phyloP scores from a whole-genome alignment of 768 basidiomycete genomes.

The Russula foetens region DNA sequence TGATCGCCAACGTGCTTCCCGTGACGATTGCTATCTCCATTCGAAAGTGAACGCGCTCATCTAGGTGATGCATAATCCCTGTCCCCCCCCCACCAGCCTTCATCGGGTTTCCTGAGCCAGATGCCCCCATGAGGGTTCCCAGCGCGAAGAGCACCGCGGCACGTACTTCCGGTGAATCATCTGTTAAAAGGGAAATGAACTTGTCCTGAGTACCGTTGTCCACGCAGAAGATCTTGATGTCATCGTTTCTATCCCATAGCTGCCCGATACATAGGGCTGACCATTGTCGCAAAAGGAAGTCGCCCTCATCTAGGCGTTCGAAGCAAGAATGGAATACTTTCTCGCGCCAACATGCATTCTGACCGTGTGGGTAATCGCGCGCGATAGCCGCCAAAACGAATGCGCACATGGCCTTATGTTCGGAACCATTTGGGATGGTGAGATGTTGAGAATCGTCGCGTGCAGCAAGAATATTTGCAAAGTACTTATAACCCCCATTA shows the following conservation, averaged over 20 bases:
- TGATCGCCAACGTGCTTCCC: conserved; percentile 78
- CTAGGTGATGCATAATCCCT: conserved; percentile 67
- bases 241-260: conserved; percentile 91
- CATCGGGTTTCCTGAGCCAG: conserved; percentile 57
- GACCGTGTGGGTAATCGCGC: conserved; percentile 83
- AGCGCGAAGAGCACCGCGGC: conserved; percentile 87
- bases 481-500: conserved; percentile 79
- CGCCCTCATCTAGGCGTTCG: conserved; percentile 75
- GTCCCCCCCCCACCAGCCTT: conserved; percentile 79
- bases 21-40: conserved; percentile 92
- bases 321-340: conserved; percentile 84
- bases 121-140: conserved; percentile 88
- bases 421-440: conserved; percentile 83
- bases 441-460: conserved; percentile 48
- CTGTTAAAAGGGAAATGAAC: conserved; percentile 67
- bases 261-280: conserved; percentile 86
- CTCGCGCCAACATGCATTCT: conserved; percentile 75
- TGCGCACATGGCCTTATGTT: conserved; percentile 97
- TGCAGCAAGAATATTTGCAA: conserved; percentile 65
- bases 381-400: conserved; percentile 89
- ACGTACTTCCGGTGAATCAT: conserved; percentile 89
- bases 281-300: conserved; percentile 94
- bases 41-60: conserved; percentile 72
- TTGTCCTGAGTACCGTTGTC: conserved; percentile 75
- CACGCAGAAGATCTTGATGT: conserved; percentile 79